These are phyloP conservation scores for Earliella scabrosa DNA, from an alignment of 1,284 basidiomycete genomes.

Conservation along the genomic window DNA sequence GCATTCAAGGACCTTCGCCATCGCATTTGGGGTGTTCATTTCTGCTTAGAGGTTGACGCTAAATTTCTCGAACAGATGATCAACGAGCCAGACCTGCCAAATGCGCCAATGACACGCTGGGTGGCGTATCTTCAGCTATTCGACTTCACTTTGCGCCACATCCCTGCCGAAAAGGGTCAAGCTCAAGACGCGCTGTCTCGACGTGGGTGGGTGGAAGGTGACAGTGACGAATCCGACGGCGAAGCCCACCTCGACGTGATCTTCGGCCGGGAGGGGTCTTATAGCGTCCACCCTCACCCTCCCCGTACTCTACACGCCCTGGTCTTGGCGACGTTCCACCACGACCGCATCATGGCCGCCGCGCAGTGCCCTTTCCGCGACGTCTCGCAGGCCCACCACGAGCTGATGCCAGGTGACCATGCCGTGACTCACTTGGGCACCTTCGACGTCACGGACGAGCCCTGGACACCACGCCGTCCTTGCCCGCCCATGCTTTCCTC, in stretches of 20 bases:
- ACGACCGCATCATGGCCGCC: not conserved
- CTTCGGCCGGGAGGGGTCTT: not conserved
- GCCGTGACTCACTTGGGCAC: too few relatives aligned
- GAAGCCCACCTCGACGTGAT: conserved; percentile 9
- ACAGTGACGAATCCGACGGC: conserved; percentile 23
- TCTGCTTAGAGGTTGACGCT: conserved; percentile 40
- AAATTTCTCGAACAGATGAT: conserved; percentile 41
- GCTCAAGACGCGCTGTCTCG: conserved; percentile 37
- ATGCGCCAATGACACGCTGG: conserved; percentile 41
- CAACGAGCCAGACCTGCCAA: conserved; percentile 36
- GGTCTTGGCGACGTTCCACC: not conserved
- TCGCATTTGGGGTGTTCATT: conserved; percentile 36
- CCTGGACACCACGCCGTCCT: too few relatives aligned
- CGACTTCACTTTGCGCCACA: conserved; percentile 36
- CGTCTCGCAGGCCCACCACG: too few relatives aligned
- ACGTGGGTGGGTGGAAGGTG: conserved; percentile 16
- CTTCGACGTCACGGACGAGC: too few relatives aligned
- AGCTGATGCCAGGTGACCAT: too few relatives aligned
- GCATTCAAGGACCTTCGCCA: conserved; percentile 37
- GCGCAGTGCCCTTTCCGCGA: too few relatives aligned
- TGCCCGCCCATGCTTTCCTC: not conserved
- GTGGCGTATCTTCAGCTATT: conserved; percentile 36
- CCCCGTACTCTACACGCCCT: not conserved
- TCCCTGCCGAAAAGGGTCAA: conserved; percentile 32
- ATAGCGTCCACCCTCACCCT: not conserved